Percentiles rank a stretch among this genome's conserved stretches.
These are phyloP conservation scores for Xylaria arbuscula DNA, from an alignment of 2,329 filamentous ascomycete species.

Conservation along the genomic window DNA sequence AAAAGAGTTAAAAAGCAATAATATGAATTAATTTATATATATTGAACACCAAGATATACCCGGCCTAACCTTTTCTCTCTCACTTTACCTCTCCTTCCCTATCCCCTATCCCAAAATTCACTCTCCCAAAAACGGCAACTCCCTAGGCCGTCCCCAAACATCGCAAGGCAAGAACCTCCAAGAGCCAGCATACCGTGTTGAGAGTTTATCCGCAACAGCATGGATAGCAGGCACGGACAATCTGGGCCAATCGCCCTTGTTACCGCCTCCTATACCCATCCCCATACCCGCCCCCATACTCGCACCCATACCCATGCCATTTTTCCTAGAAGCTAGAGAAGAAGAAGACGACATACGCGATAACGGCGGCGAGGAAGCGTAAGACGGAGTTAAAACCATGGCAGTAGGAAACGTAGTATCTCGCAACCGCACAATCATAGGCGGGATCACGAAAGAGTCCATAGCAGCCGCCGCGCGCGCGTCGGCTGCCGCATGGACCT, in stretches of 20 bases:
- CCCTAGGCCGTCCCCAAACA: slow-evolving; percentile 48
- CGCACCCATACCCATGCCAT: neutral
- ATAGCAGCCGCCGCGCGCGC: slow-evolving; percentile 27
- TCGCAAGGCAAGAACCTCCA: slow-evolving; percentile 53
- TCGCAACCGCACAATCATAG: slow-evolving; percentile 46
- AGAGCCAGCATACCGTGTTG: slow-evolving; percentile 42
- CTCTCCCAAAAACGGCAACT: slow-evolving; percentile 45
- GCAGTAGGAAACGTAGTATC: slow-evolving; percentile 36
- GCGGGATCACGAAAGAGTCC: slow-evolving; percentile 44
- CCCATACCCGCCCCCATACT: neutral
- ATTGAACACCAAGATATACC: too few species aligned
- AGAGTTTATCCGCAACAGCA: slow-evolving; percentile 47
- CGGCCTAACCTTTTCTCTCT: too few species aligned
- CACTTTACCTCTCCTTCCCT: too few species aligned
- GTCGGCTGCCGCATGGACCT: slow-evolving; percentile 39
- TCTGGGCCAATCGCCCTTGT: slow-evolving; percentile 41
- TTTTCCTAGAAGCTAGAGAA: neutral
- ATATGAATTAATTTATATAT: too few species aligned
- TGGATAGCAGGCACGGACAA: slow-evolving; percentile 49
- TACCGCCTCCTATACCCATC: slow-evolving; percentile 2
- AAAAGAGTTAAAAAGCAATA: too few species aligned
- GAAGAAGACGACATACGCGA: neutral
- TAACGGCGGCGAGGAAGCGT: neutral
- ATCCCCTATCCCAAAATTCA: neutral
- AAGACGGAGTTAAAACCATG: neutral